These are phyloP conservation scores for Neurospora sp. DNA, from an alignment of 495 filamentous ascomycete genomes.

Conservation along the genomic window DNA sequence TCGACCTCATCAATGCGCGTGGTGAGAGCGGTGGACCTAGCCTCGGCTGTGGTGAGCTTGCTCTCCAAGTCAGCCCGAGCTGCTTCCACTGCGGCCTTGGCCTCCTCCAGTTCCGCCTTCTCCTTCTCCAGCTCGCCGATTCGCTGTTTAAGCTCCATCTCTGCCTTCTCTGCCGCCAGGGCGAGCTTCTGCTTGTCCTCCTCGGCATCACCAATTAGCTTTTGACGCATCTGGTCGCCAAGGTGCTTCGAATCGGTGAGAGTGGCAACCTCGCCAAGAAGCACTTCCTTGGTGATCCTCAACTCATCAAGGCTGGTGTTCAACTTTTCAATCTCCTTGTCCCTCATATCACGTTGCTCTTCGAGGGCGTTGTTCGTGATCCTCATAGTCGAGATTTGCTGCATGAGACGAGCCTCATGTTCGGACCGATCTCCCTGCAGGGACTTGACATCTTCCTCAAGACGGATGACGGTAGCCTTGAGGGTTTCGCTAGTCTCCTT, in stretches of 20 bases:
- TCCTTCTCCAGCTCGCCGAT: constrained; percentile 28
- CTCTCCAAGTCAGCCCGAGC: constrained; percentile 25
- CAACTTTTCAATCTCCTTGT: constrained; percentile 28
- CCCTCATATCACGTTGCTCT: constrained; percentile 25
- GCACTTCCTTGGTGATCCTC: constrained; percentile 5
- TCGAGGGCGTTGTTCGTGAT: constrained; percentile 24
- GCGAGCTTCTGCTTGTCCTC: constrained; percentile 14
- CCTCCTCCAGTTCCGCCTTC: constrained; percentile 23
- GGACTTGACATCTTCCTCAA: constrained; percentile 25
- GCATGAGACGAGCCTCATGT: constrained; percentile 25
- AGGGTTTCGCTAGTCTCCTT: constrained; percentile 20
- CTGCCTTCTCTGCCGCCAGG: constrained; percentile 12
- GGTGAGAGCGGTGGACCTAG: constrained; percentile 15
- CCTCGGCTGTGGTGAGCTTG: constrained; percentile 15
- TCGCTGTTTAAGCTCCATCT: constrained; percentile 15
- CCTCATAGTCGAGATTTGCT: constrained; percentile 28
- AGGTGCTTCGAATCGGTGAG: constrained; percentile 14
- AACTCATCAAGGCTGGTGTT: constrained; percentile 17
- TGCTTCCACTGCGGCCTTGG: constrained; percentile 21
- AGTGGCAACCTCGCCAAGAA: constrained; percentile 6
- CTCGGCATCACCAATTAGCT: constrained; percentile 7
- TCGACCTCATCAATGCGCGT: constrained; percentile 15
- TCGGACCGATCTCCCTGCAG: constrained; percentile 26
- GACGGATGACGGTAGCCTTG: constrained; percentile 19
- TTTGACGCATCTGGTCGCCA: constrained; percentile 13